phyloP scores from a whole-genome alignment of 202 grass and related monocot genomes.

The Tripidium arundinaceum region DNA sequence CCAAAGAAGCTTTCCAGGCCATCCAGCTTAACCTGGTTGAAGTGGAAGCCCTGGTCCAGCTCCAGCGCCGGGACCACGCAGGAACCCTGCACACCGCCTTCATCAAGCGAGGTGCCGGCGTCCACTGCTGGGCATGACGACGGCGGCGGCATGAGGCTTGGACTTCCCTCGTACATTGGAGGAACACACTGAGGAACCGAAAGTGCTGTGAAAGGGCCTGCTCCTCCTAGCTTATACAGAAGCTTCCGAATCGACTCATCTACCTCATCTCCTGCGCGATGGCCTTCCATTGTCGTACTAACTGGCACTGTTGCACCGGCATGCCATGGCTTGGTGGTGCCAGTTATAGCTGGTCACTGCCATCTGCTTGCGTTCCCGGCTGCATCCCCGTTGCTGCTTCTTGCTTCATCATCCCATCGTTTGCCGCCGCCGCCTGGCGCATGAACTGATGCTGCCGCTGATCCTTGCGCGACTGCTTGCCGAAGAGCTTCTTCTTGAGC shows the following conservation, averaged over 20 bases:
- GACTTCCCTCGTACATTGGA: slow-evolving; percentile 30
- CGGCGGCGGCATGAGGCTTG: slow-evolving; percentile 8
- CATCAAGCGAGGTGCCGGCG: neutral
- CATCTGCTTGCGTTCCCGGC: slow-evolving; percentile 23
- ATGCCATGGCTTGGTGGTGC: slow-evolving; percentile 35
- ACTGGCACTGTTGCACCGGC: slow-evolving; percentile 29
- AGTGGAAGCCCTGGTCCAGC: slow-evolving; percentile 73
- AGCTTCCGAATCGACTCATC: slow-evolving; percentile 45
- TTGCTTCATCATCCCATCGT: slow-evolving; percentile 41
- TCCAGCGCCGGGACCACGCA: slow-evolving; percentile 33
- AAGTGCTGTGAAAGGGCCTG: slow-evolving; percentile 22
- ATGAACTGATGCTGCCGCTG: slow-evolving; percentile 32
- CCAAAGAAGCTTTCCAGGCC: slow-evolving; percentile 59
- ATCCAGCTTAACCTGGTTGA: slow-evolving; percentile 74
- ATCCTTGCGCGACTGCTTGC: slow-evolving; percentile 61
- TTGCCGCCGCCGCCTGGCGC: neutral
- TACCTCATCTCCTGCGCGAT: slow-evolving; percentile 23
- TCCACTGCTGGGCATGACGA: slow-evolving; percentile 1
- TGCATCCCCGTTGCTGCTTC: slow-evolving; percentile 24
- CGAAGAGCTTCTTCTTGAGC: slow-evolving; percentile 97
- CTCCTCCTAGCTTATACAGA: slow-evolving; percentile 39
- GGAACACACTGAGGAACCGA: neutral
- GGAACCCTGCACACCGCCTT: slow-evolving; percentile 29
- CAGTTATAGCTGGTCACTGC: slow-evolving; percentile 30
- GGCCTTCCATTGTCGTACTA: slow-evolving; percentile 26